Evolutionary conservation across 305 asterid genomes (phyloP).

Genomic region (Solanum hybrid): DNA sequence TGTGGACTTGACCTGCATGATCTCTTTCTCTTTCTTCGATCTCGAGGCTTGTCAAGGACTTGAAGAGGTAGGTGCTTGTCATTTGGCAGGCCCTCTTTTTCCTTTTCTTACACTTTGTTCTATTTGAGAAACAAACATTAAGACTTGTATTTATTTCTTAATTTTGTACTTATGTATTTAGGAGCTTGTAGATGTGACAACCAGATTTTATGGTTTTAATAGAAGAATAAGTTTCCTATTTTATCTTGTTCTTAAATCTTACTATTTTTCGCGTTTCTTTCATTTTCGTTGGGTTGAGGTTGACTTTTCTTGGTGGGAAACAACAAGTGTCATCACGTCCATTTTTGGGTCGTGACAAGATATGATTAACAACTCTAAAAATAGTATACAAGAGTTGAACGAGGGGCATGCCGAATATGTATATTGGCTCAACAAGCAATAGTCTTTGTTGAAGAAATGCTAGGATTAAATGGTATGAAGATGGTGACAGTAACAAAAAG

Average conservation of each 20-base stretch:
- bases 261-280: no score
- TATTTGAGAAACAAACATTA: background rate
- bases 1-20: background rate
- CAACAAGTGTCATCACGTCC: background rate
- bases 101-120: no score
- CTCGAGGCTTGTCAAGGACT: background rate
- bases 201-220: background rate
- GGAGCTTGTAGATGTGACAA: background rate
- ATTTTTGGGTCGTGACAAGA: background rate
- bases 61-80: background rate
- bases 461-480: background rate
- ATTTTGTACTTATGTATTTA: background rate
- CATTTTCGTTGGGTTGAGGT: background rate
- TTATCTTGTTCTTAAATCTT: background rate
- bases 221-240: background rate
- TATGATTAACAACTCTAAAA: background rate
- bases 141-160: background rate
- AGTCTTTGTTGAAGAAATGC: background rate
- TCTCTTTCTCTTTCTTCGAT: background rate
- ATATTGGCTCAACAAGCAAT: no score
- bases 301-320: background rate
- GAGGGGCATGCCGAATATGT: background rate
- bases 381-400: background rate
- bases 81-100: background rate
- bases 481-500: background rate